Conservation (phyloP, 208 protist genomes). For the Acanthamoeba culbertsoni region DNA sequence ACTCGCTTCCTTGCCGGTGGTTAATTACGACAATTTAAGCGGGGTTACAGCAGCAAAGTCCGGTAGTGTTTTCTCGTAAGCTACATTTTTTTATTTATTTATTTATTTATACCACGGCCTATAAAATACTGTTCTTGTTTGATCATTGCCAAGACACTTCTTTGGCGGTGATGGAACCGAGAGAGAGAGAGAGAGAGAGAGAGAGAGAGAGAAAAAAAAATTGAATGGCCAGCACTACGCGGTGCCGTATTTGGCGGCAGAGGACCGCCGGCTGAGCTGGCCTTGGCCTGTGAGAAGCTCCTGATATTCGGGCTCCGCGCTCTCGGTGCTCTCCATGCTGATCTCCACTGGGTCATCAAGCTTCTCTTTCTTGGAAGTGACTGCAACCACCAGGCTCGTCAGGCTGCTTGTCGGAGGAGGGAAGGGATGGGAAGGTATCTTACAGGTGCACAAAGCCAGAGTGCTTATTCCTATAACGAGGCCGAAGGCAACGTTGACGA, state of each 20-base stretch:
- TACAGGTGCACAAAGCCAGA: neutral
- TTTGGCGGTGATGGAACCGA: neutral
- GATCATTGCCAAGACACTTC: too few relatives aligned
- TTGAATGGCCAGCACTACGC: neutral
- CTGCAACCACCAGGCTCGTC: neutral
- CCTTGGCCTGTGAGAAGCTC: neutral
- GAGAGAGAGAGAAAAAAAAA: too few relatives aligned
- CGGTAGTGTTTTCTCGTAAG: too few relatives aligned
- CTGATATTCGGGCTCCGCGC: neutral
- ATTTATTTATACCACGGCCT: too few relatives aligned
- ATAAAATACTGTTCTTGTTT: too few relatives aligned
- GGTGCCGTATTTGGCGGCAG: neutral
- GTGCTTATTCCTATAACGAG: neutral
- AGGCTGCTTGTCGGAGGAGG: neutral
- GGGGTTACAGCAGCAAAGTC: too few relatives aligned
- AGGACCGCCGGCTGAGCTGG: neutral
- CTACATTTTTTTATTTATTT: too few relatives aligned
- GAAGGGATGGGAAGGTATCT: neutral
- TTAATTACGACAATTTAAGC: neutral
- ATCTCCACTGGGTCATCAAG: neutral
- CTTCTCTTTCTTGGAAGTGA: neutral
- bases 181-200: too few relatives aligned
- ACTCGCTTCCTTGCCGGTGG: too few relatives aligned
- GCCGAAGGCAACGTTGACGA: constrained; percentile 27
- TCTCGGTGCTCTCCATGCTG: neutral